Conservation (phyloP, 257 asterid genomes). For the Lithospermum erythrorhizon region DNA sequence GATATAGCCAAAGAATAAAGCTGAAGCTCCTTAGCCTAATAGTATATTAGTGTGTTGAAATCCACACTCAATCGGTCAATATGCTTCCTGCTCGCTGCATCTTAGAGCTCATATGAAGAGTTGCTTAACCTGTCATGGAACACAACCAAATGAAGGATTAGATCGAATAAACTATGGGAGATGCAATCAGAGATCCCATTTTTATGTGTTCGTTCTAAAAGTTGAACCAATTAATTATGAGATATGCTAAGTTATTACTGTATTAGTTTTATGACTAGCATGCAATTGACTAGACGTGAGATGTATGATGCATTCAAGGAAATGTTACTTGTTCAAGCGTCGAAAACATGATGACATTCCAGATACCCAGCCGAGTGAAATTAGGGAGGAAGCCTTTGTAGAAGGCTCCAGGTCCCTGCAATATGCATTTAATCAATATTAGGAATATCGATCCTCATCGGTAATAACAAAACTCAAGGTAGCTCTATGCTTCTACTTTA, state of each 20-base stretch:
- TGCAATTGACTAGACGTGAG: neutral
- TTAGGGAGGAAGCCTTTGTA: slow-evolving; percentile 88
- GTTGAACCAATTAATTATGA: neutral
- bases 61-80: neutral
- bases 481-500: neutral
- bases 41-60: neutral
- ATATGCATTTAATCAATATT: slow-evolving; percentile 2
- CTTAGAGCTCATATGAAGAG: slow-evolving; percentile 24
- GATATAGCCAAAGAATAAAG: neutral
- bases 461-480: neutral
- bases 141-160: slow-evolving; percentile 3
- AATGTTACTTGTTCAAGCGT: slow-evolving; percentile 63
- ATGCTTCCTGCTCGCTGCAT: neutral
- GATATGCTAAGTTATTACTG: neutral
- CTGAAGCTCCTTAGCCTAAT: slow-evolving; percentile 1
- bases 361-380: slow-evolving; percentile 65
- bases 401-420: slow-evolving; percentile 70
- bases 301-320: slow-evolving; percentile 7
- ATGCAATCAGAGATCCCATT: neutral
- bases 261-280: neutral
- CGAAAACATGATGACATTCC: slow-evolving; percentile 87
- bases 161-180: neutral
- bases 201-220: too few species aligned
- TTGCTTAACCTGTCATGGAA: slow-evolving; percentile 50
- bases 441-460: neutral